Base-by-base conservation (phyloP, 2,329 filamentous ascomycete genomes). In the Phialophora chinensis region DNA sequence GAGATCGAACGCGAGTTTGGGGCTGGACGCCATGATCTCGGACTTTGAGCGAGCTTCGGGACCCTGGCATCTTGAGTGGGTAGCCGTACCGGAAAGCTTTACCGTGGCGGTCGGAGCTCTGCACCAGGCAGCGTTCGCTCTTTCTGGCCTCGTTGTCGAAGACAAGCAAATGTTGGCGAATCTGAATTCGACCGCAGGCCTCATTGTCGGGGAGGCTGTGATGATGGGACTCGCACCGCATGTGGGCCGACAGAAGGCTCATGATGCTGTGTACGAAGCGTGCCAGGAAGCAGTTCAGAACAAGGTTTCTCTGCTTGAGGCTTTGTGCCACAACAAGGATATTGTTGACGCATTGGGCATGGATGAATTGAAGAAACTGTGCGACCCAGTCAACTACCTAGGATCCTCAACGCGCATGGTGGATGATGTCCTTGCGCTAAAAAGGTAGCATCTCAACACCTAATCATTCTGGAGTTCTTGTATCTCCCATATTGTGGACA, bases 11-110 rank as follows among this genome's bases (percentile, higher is more conserved):
- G 84, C 85, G 0, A 77, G 81, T 0, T 75, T 87, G 3, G 82
- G 82, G 0, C 78, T 87, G 1, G 85, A 87, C 68, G 84, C 79
- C 1, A 86, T 87, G 85, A 81, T 87, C 0, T 80, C 80, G 0
- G 85, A 87, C 68, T 86, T 86, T 62, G 85, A 87, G 72, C 80
- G 85, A 0, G 84, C 84, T 1, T 85, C 82, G 8, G 85, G 85
- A 0, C 85, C 85, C 0, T 87, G 85, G 85, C 85, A 87, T 75
- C 74, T 87, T 3, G 85, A 87, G 70, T 87, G 85, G 85, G 80
- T 83, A 3, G 84, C 85, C 7, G 74, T 87, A 0, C 85, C 85
- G 0, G 81, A 84, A 60, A 82, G 80, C 54, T 87, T 87, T 65
- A 81, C 86, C 4, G 76, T 85, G 29, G 82, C 80, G 1, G 82